Conservation (phyloP, 208 protist species). For the Leishmania braziliensis region DNA sequence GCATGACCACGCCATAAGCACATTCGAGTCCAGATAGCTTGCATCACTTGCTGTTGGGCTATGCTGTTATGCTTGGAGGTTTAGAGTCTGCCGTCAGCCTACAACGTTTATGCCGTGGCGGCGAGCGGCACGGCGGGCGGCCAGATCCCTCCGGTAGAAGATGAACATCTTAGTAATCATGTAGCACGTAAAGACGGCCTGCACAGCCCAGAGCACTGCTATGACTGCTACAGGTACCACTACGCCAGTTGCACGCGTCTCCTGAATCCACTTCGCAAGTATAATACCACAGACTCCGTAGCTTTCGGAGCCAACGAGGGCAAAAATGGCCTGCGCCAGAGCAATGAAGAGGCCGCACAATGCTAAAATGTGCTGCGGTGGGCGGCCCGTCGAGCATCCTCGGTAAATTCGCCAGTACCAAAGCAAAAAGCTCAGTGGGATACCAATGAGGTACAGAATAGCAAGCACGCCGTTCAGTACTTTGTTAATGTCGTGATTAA, state of each 20-base stretch:
- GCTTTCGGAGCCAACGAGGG: constrained; percentile 43
- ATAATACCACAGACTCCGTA: constrained; percentile 61
- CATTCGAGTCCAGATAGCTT: not conserved
- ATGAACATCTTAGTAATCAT: constrained; percentile 56
- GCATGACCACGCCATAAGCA: not conserved
- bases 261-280: constrained; percentile 35
- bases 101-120: constrained; percentile 23
- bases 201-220: constrained; percentile 46
- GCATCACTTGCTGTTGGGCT: not conserved
- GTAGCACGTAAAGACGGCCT: constrained; percentile 51
- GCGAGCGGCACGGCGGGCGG: constrained; percentile 41
- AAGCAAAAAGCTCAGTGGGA: constrained; percentile 66
- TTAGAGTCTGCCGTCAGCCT: not conserved
- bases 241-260: constrained; percentile 34
- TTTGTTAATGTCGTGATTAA: constrained; percentile 35
- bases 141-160: constrained; percentile 71
- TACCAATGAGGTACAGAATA: constrained; percentile 57
- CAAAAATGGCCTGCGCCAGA: constrained; percentile 55
- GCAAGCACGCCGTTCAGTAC: constrained; percentile 47
- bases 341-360: constrained; percentile 62
- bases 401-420: constrained; percentile 76
- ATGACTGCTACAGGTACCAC: constrained; percentile 55
- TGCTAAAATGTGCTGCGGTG: constrained; percentile 52
- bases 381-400: constrained; percentile 48
- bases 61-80: not conserved